Evolutionary conservation across 2,329 filamentous ascomycete species (phyloP).

Genomic region (Cladorrhinum sp.): DNA sequence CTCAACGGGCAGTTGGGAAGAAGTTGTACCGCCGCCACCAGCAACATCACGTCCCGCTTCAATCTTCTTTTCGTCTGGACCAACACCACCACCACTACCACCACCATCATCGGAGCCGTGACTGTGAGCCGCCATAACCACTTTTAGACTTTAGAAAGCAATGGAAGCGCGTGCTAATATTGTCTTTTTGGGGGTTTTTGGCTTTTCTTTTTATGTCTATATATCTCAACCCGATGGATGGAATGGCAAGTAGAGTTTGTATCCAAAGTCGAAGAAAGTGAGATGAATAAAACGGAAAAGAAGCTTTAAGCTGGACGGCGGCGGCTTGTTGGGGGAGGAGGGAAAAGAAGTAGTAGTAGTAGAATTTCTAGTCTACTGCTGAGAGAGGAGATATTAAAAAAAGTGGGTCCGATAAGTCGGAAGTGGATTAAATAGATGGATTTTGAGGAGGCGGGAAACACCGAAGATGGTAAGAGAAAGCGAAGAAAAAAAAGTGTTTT

Average conservation of each 20-base stretch:
- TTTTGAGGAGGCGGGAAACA: too few species aligned
- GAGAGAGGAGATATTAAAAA: too few species aligned
- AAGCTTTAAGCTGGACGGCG: not conserved
- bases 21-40: too few species aligned
- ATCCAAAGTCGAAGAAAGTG: too few species aligned
- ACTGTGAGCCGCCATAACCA: constrained; percentile 42
- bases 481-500: too few species aligned
- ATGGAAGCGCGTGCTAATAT: constrained; percentile 51
- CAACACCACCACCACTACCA: too few species aligned
- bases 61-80: constrained; percentile 27
- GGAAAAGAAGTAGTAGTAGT: not conserved
- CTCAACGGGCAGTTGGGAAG: constrained; percentile 24
- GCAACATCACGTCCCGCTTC: too few species aligned
- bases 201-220: not conserved
- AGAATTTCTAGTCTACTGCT: too few species aligned
- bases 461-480: too few species aligned
- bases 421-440: too few species aligned
- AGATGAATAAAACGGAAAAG: too few species aligned
- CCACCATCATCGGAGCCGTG: constrained; percentile 23
- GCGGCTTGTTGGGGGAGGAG: not conserved
- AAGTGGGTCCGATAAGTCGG: too few species aligned
- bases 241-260: not conserved
- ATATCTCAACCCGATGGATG: not conserved
- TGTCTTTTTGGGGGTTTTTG: constrained; percentile 39
- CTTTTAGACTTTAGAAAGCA: constrained; percentile 45